phyloP scores from a whole-genome alignment of 805 yeast species.

The Suhomyces tanzawaensis region DNA sequence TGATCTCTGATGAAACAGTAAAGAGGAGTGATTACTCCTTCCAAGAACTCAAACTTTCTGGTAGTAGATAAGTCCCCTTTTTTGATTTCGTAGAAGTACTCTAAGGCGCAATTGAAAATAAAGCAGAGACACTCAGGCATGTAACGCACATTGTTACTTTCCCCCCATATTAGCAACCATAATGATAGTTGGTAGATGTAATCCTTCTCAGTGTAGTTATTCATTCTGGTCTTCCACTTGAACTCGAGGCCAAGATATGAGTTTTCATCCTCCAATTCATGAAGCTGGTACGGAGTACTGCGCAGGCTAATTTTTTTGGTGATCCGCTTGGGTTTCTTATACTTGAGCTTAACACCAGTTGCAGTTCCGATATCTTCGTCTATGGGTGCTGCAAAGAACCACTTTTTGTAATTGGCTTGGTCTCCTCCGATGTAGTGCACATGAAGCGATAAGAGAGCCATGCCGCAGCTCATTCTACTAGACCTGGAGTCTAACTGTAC shows the following conservation, averaged over 20 bases:
- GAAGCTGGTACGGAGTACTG: conserved; percentile 32
- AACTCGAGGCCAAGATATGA: conserved; percentile 21
- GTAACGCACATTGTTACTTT: conserved; percentile 62
- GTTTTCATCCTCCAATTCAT: conserved; percentile 16
- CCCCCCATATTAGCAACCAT: conserved; percentile 70
- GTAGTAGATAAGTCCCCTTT: conserved; percentile 18
- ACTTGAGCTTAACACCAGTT: conserved; percentile 29
- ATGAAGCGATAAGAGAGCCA: conserved; percentile 75
- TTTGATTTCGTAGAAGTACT: conserved; percentile 11
- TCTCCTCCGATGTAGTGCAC: conserved; percentile 93
- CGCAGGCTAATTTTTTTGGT: conserved; percentile 22
- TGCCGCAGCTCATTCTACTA: conserved; percentile 67
- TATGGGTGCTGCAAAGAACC: conserved; percentile 87
- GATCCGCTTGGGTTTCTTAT: neutral
- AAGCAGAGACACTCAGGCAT: conserved; percentile 44
- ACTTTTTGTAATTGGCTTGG: conserved; percentile 79
- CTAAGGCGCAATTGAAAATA: conserved; percentile 28
- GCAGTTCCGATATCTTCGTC: conserved; percentile 72
- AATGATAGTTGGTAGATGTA: conserved; percentile 65
- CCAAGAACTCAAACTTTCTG: conserved; percentile 28
- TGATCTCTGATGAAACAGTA: conserved; percentile 65
- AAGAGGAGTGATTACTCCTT: conserved; percentile 44
- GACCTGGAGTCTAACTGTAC: conserved; percentile 82
- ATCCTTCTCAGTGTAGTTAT: conserved; percentile 49
- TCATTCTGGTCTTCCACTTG: conserved; percentile 72